Evolutionary conservation across 495 filamentous ascomycete species (phyloP).

Genomic region (Venustampulla echinocandica): DNA sequence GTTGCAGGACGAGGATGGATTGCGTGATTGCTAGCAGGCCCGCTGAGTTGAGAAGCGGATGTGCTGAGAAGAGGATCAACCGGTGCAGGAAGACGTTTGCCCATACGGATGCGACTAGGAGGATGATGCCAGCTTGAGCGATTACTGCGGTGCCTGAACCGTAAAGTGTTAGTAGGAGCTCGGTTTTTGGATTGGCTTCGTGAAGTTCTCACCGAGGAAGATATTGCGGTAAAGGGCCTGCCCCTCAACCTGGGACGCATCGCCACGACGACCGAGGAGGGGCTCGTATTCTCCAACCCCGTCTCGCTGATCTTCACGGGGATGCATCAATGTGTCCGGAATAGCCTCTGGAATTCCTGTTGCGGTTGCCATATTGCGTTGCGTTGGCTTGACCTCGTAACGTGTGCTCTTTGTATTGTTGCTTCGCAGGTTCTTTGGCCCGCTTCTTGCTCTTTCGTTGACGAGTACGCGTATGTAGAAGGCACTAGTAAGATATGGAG

Average conservation of each 20-base stretch:
- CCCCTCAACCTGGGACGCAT: conserved; percentile 58
- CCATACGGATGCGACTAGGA: conserved; percentile 70
- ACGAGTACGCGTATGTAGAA: too few relatives aligned
- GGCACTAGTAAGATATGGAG: too few relatives aligned
- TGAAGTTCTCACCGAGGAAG: conserved; percentile 57
- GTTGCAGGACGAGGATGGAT: conserved; percentile 78
- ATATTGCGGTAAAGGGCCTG: conserved; percentile 62
- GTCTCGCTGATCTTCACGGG: not conserved
- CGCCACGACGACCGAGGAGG: conserved; percentile 63
- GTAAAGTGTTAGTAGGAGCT: conserved; percentile 6
- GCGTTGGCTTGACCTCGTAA: conserved; percentile 3
- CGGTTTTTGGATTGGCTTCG: conserved; percentile 2
- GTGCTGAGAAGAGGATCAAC: conserved; percentile 68
- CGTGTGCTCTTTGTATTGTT: too few relatives aligned
- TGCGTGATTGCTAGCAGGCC: conserved; percentile 67
- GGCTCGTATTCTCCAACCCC: conserved; percentile 58
- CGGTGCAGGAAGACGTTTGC: conserved; percentile 57
- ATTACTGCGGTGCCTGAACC: conserved; percentile 55
- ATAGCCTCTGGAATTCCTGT: conserved; percentile 37
- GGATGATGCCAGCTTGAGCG: conserved; percentile 41
- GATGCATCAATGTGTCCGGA: not conserved
- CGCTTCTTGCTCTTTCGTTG: too few relatives aligned
- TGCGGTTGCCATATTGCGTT: conserved; percentile 43
- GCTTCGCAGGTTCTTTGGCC: too few relatives aligned
- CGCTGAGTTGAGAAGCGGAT: conserved; percentile 77